Percentiles rank a stretch among this genome's conserved stretches.
These are phyloP conservation scores for Saccharomyces hybrid DNA, from an alignment of 1,139 yeast genomes.

Conservation along the genomic window DNA sequence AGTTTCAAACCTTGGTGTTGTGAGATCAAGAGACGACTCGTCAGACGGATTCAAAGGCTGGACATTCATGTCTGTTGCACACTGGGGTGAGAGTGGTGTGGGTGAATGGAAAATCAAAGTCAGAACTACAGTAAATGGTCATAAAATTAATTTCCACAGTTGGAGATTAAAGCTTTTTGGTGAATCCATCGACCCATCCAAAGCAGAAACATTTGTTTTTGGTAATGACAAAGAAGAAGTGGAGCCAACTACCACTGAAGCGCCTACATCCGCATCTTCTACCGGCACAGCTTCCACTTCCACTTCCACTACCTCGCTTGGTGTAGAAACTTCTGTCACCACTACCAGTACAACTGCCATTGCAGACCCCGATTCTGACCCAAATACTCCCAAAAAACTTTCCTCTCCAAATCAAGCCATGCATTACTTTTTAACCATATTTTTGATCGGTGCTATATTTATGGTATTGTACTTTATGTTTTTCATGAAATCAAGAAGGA, in stretches of 20 bases:
- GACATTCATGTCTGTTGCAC: conserved; percentile 98
- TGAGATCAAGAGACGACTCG: conserved; percentile 52
- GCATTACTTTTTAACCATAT: conserved; percentile 49
- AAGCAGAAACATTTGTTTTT: conserved; percentile 44
- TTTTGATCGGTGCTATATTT: conserved; percentile 52
- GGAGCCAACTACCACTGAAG: conserved; percentile 3
- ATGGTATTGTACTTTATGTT: conserved; percentile 47
- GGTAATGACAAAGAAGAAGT: conserved; percentile 36
- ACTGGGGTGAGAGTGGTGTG: conserved; percentile 83
- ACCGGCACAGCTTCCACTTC: not conserved
- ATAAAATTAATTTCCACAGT: conserved; percentile 45
- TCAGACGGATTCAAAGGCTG: conserved; percentile 62
- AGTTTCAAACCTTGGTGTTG: conserved; percentile 66
- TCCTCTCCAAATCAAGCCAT: conserved; percentile 20
- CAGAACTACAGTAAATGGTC: conserved; percentile 36
- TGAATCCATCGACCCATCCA: conserved; percentile 55
- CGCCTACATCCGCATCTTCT: not conserved
- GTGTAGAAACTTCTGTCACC: conserved; percentile 2
- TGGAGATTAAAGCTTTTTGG: conserved; percentile 87
- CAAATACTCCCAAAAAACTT: conserved; percentile 18
- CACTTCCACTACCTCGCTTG: not conserved
- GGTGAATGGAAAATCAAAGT: conserved; percentile 87
- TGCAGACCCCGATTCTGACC: conserved; percentile 12
- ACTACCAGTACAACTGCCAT: not conserved
- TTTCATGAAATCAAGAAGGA: conserved; percentile 39